Conservation (phyloP, 1,139 yeast genomes). For the Sugiyamaella xylanicola region DNA sequence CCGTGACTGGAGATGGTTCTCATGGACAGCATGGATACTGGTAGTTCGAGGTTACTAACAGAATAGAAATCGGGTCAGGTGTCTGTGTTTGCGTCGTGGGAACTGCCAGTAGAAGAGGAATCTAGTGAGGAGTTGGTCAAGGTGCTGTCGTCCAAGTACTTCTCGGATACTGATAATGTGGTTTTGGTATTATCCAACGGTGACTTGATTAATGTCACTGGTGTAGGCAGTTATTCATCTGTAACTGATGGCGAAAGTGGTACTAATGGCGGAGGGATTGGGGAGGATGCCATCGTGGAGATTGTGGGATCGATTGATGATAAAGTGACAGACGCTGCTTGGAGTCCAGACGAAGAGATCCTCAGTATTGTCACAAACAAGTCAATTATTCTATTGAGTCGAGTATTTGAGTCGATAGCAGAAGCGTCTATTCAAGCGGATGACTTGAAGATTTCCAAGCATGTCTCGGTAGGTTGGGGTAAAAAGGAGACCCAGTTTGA, state of each 20-base stretch:
- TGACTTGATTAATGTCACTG: constrained; percentile 60
- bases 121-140: constrained; percentile 32
- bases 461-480: constrained; percentile 99
- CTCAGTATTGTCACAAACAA: constrained; percentile 61
- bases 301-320: constrained; percentile 85
- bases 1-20: too few relatives aligned
- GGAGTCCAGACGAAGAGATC: constrained; percentile 94
- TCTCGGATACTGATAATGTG: constrained; percentile 36
- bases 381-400: constrained; percentile 67
- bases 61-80: constrained; percentile 32
- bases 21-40: too few relatives aligned
- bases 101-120: constrained; percentile 21
- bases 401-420: constrained; percentile 76
- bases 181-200: constrained; percentile 42
- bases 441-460: constrained; percentile 74
- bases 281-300: constrained; percentile 47
- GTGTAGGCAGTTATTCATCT: background rate
- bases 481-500: constrained; percentile 94
- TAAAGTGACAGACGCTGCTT: constrained; percentile 70
- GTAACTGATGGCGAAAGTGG: constrained; percentile 52
- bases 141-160: constrained; percentile 34
- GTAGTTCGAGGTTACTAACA: constrained; percentile 5
- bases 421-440: constrained; percentile 61
- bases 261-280: constrained; percentile 28
- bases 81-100: constrained; percentile 34